A percentile compares a stretch with the other conserved stretches of the same genome.
Evolutionary conservation across 2,329 filamentous ascomycete species (phyloP).

Genomic region (Tolypocladium paradoxum): DNA sequence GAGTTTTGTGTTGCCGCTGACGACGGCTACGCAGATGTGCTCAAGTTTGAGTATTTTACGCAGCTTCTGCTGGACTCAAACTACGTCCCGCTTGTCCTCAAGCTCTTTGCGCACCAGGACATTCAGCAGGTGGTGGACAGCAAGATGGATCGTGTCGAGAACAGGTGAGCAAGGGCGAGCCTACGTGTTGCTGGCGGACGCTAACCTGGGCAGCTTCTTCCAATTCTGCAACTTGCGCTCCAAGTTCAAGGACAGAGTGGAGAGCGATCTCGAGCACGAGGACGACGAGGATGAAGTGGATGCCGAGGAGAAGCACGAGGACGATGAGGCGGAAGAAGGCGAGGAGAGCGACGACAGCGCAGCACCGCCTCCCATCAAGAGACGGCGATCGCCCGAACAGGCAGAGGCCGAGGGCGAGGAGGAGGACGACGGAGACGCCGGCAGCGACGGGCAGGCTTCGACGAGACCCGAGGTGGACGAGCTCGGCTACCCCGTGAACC

Average conservation of each 20-base stretch:
- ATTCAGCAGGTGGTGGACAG: conserved; percentile 83
- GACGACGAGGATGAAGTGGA: conserved; percentile 9
- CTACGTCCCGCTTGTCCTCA: conserved; percentile 84
- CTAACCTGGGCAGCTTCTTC: conserved; percentile 58
- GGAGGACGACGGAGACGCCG: conserved; percentile 15
- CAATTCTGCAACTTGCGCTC: conserved; percentile 72
- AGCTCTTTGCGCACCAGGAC: conserved; percentile 90
- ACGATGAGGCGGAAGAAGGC: conserved; percentile 16
- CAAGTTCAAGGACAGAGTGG: conserved; percentile 27
- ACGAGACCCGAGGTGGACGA: conserved; percentile 65
- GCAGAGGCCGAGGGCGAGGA: conserved; percentile 9
- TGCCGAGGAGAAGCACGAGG: conserved; percentile 20
- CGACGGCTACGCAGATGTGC: conserved; percentile 51
- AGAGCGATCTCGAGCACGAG: conserved; percentile 15
- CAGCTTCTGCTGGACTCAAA: conserved; percentile 91
- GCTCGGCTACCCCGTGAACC: conserved; percentile 66
- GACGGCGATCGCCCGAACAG: conserved; percentile 35
- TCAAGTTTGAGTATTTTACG: conserved; percentile 93
- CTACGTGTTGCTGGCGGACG: background rate
- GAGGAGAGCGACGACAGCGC: conserved; percentile 64
- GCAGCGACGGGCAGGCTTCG: conserved; percentile 22
- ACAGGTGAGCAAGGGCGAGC: conserved; percentile 45
- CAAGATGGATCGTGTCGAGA: conserved; percentile 69
- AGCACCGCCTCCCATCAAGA: conserved; percentile 70
- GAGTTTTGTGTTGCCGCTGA: conserved; percentile 6